Conservation (phyloP, 495 filamentous ascomycete species). For the Aspergillus homomorphus region DNA sequence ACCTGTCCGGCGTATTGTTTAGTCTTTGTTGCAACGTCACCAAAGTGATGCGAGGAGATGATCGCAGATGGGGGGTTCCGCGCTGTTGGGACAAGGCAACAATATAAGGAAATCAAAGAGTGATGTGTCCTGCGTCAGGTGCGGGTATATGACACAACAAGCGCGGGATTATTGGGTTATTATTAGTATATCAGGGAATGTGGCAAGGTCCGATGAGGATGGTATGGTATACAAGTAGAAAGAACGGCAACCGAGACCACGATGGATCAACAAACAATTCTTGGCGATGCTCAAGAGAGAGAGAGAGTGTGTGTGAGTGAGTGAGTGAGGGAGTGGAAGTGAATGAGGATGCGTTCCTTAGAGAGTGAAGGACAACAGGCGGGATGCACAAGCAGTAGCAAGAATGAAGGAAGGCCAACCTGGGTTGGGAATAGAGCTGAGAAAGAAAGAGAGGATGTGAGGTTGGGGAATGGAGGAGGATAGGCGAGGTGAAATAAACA, state of each 20-base stretch:
- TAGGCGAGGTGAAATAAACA: conserved; percentile 42
- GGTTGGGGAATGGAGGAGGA: conserved; percentile 31
- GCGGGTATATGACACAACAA: conserved; percentile 6
- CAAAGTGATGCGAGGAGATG: conserved; percentile 8
- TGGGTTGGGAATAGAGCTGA: conserved; percentile 12
- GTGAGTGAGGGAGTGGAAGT: conserved; percentile 12
- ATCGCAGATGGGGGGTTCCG: background rate
- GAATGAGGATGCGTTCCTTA: conserved; percentile 11
- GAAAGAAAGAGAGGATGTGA: conserved; percentile 13
- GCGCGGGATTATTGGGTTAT: background rate
- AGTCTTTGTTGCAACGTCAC: conserved; percentile 14
- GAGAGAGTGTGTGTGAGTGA: conserved; percentile 13
- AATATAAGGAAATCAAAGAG: background rate
- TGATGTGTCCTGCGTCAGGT: conserved; percentile 1
- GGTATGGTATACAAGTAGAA: conserved; percentile 2
- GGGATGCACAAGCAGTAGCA: conserved; percentile 16
- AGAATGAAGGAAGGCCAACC: conserved; percentile 24
- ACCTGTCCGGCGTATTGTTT: conserved; percentile 28
- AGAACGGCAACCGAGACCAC: background rate
- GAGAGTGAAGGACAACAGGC: conserved; percentile 23
- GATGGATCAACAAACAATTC: background rate
- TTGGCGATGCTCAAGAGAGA: conserved; percentile 1
- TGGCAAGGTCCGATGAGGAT: background rate
- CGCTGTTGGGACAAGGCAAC: background rate
- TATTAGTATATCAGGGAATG: conserved; percentile 7